A percentile compares a stretch with the other conserved stretches of the same genome.
Evolutionary conservation across 2,329 filamentous ascomycete genomes (phyloP).

Genomic region (Chaetomium globosum): DNA sequence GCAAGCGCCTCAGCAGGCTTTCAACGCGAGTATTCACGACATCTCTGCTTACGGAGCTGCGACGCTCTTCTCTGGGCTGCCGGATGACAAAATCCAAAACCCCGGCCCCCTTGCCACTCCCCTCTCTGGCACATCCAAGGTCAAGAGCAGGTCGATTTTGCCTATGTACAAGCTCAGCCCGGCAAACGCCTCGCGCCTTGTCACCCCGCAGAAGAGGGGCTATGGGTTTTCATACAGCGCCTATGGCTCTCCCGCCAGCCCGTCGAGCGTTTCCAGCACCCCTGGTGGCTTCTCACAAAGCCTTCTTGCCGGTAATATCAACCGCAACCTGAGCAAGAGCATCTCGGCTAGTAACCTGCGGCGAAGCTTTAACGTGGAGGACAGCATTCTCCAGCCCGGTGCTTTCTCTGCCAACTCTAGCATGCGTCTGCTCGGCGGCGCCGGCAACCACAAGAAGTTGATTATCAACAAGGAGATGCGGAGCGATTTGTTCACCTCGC

Average conservation of each 20-base stretch:
- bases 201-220: slow-evolving; percentile 81
- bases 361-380: slow-evolving; percentile 76
- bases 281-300: slow-evolving; percentile 69
- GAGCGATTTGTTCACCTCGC: slow-evolving; percentile 68
- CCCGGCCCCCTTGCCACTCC: slow-evolving; percentile 92
- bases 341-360: slow-evolving; percentile 85
- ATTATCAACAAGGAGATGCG: slow-evolving; percentile 88
- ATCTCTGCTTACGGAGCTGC: slow-evolving; percentile 88
- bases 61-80: slow-evolving; percentile 78
- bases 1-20: slow-evolving; percentile 59
- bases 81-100: slow-evolving; percentile 64
- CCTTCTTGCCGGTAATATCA: slow-evolving; percentile 65
- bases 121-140: slow-evolving; percentile 72
- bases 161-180: slow-evolving; percentile 88
- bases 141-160: slow-evolving; percentile 76
- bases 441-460: slow-evolving; percentile 80
- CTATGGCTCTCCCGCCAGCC: slow-evolving; percentile 78
- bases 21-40: slow-evolving; percentile 80
- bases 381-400: slow-evolving; percentile 82
- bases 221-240: slow-evolving; percentile 94
- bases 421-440: slow-evolving; percentile 66
- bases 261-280: slow-evolving; percentile 68
- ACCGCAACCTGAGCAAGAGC: slow-evolving; percentile 79
- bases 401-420: slow-evolving; percentile 74
- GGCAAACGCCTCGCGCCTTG: slow-evolving; percentile 73